phyloP scores from a whole-genome alignment of 805 yeast species.

The Kuraishia floccosa region DNA sequence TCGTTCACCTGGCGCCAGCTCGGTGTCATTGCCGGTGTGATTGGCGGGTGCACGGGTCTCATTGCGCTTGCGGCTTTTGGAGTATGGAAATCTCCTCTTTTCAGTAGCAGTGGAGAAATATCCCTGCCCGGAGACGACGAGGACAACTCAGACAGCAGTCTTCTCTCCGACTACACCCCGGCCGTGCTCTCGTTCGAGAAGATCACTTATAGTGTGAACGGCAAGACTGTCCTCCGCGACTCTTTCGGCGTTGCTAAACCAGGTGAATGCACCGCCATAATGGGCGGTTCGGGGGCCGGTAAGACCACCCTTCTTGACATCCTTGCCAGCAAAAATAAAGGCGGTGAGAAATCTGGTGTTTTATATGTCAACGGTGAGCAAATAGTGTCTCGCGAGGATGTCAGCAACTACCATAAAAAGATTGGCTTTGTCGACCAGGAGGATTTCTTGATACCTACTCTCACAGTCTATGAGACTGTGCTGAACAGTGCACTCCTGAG shows the following conservation, averaged over 20 bases:
- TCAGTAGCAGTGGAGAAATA: constrained; percentile 18
- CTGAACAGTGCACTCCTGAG: constrained; percentile 83
- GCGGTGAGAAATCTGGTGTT: constrained; percentile 58
- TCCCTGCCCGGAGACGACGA: constrained; percentile 21
- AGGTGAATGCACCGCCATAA: constrained; percentile 84
- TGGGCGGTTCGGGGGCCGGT: constrained; percentile 99
- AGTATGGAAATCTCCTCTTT: constrained; percentile 52
- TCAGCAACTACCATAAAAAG: constrained; percentile 44
- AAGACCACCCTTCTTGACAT: constrained; percentile 90
- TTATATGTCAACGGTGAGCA: constrained; percentile 67
- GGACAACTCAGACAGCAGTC: constrained; percentile 20
- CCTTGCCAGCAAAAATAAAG: constrained; percentile 77
- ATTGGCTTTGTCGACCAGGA: constrained; percentile 97
- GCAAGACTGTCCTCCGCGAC: constrained; percentile 42
- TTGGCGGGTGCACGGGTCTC: constrained; percentile 28
- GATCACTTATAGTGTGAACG: constrained; percentile 48
- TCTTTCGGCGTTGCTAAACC: constrained; percentile 75
- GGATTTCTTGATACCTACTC: constrained; percentile 79
- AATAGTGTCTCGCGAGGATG: constrained; percentile 13
- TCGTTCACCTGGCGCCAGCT: constrained; percentile 33
- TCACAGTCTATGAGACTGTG: constrained; percentile 94
- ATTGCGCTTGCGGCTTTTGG: constrained; percentile 32
- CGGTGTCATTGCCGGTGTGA: constrained; percentile 30
- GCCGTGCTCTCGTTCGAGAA: constrained; percentile 69
- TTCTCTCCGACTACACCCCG: constrained; percentile 46